These are phyloP conservation scores for Phytophthora hibernalis DNA, from an alignment of 352 stramenopile species.

Conservation along the genomic window DNA sequence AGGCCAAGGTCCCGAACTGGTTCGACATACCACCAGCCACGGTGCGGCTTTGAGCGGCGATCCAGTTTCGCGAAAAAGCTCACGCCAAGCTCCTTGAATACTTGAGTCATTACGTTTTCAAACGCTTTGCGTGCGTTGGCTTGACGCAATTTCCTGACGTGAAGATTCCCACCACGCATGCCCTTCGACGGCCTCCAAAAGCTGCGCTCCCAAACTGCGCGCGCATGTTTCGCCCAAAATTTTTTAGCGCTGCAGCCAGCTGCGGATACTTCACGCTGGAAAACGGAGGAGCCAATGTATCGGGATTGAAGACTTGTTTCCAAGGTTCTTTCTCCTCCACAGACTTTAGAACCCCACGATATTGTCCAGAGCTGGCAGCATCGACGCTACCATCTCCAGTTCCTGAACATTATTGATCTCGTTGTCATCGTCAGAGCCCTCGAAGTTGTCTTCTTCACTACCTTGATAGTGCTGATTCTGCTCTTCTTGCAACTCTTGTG, in stretches of 20 bases:
- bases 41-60: background rate
- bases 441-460: slow-evolving; percentile 11
- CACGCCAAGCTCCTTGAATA: slow-evolving; percentile 20
- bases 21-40: slow-evolving; percentile 37
- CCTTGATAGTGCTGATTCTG: background rate
- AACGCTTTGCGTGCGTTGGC: slow-evolving; percentile 11
- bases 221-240: slow-evolving; percentile 29
- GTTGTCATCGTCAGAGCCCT: slow-evolving; percentile 1
- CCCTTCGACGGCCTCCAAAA: slow-evolving; percentile 30
- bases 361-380: background rate
- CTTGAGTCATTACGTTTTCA: slow-evolving; percentile 22
- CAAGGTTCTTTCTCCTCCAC: slow-evolving; percentile 21
- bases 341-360: slow-evolving; percentile 13
- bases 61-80: slow-evolving; percentile 36
- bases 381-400: background rate
- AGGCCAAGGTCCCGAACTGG: slow-evolving; percentile 10
- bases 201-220: slow-evolving; percentile 38
- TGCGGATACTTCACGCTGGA: slow-evolving; percentile 1
- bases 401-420: slow-evolving; percentile 15
- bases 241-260: slow-evolving; percentile 12
- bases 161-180: background rate
- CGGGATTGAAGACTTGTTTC: slow-evolving; percentile 15
- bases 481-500: too few relatives aligned
- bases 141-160: slow-evolving; percentile 23
- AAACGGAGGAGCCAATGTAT: slow-evolving; percentile 17